Conservation (phyloP, 2,329 filamentous ascomycete species). For the Magnaporthiopsis poae region DNA sequence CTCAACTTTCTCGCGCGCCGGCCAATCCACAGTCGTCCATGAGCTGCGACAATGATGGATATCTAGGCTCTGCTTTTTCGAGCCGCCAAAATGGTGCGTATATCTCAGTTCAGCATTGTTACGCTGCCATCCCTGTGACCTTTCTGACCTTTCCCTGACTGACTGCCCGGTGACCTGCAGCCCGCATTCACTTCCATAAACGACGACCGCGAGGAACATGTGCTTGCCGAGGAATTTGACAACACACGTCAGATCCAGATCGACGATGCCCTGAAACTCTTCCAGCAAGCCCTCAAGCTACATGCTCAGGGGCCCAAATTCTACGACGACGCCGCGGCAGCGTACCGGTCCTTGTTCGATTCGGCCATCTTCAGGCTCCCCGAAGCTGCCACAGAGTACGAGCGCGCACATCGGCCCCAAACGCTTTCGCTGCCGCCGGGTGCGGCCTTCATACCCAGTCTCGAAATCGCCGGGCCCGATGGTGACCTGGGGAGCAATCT, state of each 20-base stretch:
- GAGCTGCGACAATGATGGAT: background rate
- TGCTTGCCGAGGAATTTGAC: constrained; percentile 77
- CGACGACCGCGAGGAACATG: constrained; percentile 79
- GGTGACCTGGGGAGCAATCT: constrained; percentile 72
- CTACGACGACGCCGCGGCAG: constrained; percentile 65
- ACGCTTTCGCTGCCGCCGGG: constrained; percentile 40
- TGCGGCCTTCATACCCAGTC: constrained; percentile 35
- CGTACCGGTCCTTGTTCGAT: constrained; percentile 75
- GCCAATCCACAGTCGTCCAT: background rate
- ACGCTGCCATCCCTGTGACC: background rate
- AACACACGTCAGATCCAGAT: constrained; percentile 79
- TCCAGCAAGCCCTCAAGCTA: constrained; percentile 80
- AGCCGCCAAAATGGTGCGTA: background rate
- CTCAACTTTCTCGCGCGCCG: background rate
- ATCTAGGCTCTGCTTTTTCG: background rate
- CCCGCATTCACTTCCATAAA: constrained; percentile 79
- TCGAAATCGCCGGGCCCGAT: constrained; percentile 50
- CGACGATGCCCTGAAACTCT: constrained; percentile 90
- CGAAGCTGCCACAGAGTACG: constrained; percentile 76
- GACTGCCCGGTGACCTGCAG: constrained; percentile 23
- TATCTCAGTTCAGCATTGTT: too few species aligned
- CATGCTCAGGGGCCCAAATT: constrained; percentile 76
- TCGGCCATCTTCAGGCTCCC: constrained; percentile 92
- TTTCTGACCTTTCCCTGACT: background rate
- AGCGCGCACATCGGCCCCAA: constrained; percentile 53